A percentile compares a stretch with the other conserved stretches of the same genome.
Conservation (phyloP, 805 yeast species). For the Lachancea lanzarotensis region DNA sequence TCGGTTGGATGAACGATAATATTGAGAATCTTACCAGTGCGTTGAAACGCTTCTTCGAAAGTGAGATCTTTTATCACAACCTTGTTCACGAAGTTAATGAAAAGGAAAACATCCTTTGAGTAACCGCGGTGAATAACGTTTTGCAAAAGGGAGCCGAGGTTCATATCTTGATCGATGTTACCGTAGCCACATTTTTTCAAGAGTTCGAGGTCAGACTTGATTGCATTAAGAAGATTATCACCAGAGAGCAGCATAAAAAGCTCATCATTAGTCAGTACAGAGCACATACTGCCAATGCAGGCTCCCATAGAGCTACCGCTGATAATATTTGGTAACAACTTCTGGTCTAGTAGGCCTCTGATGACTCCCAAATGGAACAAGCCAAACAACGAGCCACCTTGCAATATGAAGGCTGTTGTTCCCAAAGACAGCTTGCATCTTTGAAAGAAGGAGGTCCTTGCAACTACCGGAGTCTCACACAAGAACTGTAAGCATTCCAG, state of each 20-base stretch:
- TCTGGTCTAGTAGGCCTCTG: slow-evolving; percentile 67
- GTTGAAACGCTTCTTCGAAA: slow-evolving; percentile 85
- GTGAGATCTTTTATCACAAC: slow-evolving; percentile 75
- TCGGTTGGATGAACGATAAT: slow-evolving; percentile 76
- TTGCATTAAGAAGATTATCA: slow-evolving; percentile 35
- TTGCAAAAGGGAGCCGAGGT: slow-evolving; percentile 60
- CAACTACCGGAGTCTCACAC: slow-evolving; percentile 36
- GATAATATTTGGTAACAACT: slow-evolving; percentile 73
- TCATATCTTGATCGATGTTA: slow-evolving; percentile 31
- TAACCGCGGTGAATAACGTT: slow-evolving; percentile 74
- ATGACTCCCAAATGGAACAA: slow-evolving; percentile 91
- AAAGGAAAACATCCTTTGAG: slow-evolving; percentile 76
- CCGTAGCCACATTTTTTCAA: slow-evolving; percentile 44
- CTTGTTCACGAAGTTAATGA: slow-evolving; percentile 65
- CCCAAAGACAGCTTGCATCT: slow-evolving; percentile 83
- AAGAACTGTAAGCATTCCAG: slow-evolving; percentile 67
- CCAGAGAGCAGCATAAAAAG: slow-evolving; percentile 41
- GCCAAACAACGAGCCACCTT: slow-evolving; percentile 94
- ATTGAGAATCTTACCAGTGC: slow-evolving; percentile 73
- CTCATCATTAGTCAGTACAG: slow-evolving; percentile 65
- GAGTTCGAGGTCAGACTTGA: slow-evolving; percentile 52
- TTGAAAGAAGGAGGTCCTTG: slow-evolving; percentile 69
- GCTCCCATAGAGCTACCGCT: slow-evolving; percentile 95
- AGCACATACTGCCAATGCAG: slow-evolving; percentile 78
- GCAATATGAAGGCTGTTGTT: slow-evolving; percentile 80